A percentile compares a stretch with the other conserved stretches of the same genome.
These are phyloP conservation scores for Botrytis pseudocinerea DNA, from an alignment of 2,329 filamentous ascomycete genomes.

Conservation along the genomic window DNA sequence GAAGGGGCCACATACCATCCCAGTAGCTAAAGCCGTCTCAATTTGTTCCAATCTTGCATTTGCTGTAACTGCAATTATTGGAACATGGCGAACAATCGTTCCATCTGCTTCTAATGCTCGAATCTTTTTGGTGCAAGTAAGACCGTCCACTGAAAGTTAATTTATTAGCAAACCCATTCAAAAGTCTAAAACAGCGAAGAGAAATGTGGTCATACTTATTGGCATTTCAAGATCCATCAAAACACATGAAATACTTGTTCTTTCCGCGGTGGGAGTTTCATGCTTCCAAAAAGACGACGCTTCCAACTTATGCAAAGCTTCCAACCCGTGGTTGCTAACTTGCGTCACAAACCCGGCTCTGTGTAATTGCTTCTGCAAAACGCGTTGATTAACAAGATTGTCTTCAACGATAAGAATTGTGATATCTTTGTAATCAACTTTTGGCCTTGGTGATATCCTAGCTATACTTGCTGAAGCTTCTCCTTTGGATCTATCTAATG, in stretches of 20 bases:
- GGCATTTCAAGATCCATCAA: constrained; percentile 84
- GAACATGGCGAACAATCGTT: constrained; percentile 64
- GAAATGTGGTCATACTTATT: constrained; percentile 50
- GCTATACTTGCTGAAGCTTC: neutral
- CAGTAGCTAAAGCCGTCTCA: constrained; percentile 66
- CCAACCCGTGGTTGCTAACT: constrained; percentile 65
- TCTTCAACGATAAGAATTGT: constrained; percentile 65
- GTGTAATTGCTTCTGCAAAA: constrained; percentile 61
- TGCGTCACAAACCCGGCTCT: constrained; percentile 61
- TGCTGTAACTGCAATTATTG: constrained; percentile 80
- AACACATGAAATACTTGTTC: constrained; percentile 58
- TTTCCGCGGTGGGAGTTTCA: constrained; percentile 40
- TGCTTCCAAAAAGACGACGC: constrained; percentile 55
- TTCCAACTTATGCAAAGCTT: constrained; percentile 59
- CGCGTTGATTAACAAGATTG: constrained; percentile 66
- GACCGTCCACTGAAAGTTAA: constrained; percentile 60
- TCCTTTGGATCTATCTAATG: neutral
- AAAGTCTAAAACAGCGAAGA: constrained; percentile 62
- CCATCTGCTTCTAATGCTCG: constrained; percentile 65
- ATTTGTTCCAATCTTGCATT: constrained; percentile 77
- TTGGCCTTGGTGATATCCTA: neutral
- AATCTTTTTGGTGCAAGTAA: constrained; percentile 70
- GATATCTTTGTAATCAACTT: constrained; percentile 17
- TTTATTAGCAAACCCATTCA: neutral
- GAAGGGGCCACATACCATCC: constrained; percentile 58